A percentile compares a stretch with the other conserved stretches of the same genome.
Evolutionary conservation across 495 filamentous ascomycete species (phyloP).

Genomic region (Pseudotulostoma volvatum): DNA sequence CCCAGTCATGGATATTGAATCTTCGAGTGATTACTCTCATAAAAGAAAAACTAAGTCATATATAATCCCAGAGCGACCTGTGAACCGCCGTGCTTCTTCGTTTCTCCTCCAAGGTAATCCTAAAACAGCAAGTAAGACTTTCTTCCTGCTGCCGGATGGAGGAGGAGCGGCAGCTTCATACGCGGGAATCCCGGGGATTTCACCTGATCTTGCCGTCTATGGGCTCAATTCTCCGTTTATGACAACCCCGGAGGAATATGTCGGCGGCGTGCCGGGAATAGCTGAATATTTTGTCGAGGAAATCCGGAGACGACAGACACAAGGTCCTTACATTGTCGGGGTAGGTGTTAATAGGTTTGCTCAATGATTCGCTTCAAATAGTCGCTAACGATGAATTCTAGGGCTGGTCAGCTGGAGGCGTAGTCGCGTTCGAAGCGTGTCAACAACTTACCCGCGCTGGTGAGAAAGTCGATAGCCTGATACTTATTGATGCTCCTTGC

Average conservation of each 20-base stretch:
- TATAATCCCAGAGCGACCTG: constrained; percentile 10
- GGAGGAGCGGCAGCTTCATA: constrained; percentile 31
- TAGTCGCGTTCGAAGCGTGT: constrained; percentile 72
- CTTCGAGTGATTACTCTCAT: neutral
- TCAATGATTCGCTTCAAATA: no score
- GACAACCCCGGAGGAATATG: constrained; percentile 40
- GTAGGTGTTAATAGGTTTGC: no score
- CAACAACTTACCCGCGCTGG: constrained; percentile 51
- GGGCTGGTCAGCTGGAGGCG: constrained; percentile 81
- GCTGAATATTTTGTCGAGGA: constrained; percentile 44
- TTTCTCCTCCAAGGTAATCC: constrained; percentile 18
- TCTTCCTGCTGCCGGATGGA: constrained; percentile 23
- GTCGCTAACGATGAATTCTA: no score
- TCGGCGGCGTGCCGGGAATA: constrained; percentile 37
- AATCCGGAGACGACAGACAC: constrained; percentile 56
- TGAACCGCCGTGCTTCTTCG: constrained; percentile 15
- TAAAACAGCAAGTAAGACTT: constrained; percentile 9
- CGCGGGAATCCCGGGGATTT: constrained; percentile 39
- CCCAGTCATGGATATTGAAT: constrained; percentile 8
- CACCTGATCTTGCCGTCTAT: constrained; percentile 37
- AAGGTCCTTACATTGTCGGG: constrained; percentile 53
- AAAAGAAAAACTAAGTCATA: neutral
- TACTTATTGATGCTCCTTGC: constrained; percentile 74
- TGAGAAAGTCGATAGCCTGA: constrained; percentile 53
- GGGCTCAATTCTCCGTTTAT: constrained; percentile 53